These are phyloP conservation scores for Leccinum aurantiacum DNA, from an alignment of 768 basidiomycete species.

Conservation along the genomic window DNA sequence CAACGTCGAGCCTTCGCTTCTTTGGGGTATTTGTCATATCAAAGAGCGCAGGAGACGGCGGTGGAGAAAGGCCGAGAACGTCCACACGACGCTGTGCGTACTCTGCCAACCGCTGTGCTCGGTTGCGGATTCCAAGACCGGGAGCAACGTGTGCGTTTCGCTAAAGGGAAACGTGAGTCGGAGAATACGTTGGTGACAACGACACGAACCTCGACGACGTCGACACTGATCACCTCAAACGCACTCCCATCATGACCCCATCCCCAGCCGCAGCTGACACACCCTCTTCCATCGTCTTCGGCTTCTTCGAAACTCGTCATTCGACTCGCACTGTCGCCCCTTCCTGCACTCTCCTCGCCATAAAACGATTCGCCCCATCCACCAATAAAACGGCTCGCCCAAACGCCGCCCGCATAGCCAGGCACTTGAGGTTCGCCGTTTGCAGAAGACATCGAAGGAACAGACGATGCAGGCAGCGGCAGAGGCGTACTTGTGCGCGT, in stretches of 20 bases:
- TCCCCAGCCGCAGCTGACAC: conserved; percentile 77
- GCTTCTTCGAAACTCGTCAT: conserved; percentile 36
- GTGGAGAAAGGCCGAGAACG: conserved; percentile 34
- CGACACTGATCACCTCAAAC: conserved; percentile 65
- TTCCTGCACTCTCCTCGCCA: conserved; percentile 30
- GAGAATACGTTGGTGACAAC: background rate
- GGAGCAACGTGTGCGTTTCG: conserved; percentile 49
- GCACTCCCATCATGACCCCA: conserved; percentile 76
- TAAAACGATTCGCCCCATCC: conserved; percentile 39
- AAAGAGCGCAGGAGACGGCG: conserved; percentile 30
- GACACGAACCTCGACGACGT: conserved; percentile 60
- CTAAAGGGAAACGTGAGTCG: conserved; percentile 33
- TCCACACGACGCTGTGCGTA: conserved; percentile 61
- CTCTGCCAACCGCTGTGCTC: conserved; percentile 64
- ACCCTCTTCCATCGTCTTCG: conserved; percentile 58
- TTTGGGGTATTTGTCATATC: conserved; percentile 39
- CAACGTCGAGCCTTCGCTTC: conserved; percentile 23
- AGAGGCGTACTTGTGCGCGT: conserved; percentile 32
- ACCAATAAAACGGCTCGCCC: conserved; percentile 43
- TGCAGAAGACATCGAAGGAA: conserved; percentile 28
- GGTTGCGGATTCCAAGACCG: conserved; percentile 60
- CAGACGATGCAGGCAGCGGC: conserved; percentile 22
- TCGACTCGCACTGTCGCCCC: conserved; percentile 24
- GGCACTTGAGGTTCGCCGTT: conserved; percentile 24
- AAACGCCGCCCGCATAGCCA: conserved; percentile 32